Percentiles rank a stretch among this genome's conserved stretches.
These are phyloP conservation scores for Punica granatum DNA, from an alignment of 345 rosid species.

Conservation along the genomic window DNA sequence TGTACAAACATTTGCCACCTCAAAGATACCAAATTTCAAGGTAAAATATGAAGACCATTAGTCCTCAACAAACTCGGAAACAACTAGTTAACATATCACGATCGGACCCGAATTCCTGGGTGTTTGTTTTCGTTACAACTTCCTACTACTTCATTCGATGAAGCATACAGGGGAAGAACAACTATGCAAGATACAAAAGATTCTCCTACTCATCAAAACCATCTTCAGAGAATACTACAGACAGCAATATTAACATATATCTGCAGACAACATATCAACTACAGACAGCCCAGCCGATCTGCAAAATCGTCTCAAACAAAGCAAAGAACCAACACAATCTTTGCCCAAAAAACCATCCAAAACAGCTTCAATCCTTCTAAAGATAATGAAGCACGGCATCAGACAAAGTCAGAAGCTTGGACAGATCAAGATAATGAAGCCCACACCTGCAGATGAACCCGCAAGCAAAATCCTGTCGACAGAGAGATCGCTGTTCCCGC, in stretches of 20 bases:
- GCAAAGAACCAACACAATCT: not conserved
- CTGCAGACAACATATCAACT: not conserved
- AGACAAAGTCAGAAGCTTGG: not conserved
- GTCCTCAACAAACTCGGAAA: not conserved
- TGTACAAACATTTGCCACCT: not conserved
- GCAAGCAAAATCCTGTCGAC: conserved; percentile 64
- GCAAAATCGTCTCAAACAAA: not conserved
- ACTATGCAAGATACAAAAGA: not conserved
- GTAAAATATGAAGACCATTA: not conserved
- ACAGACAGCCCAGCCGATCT: no score
- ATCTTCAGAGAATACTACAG: not conserved
- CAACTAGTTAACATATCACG: not conserved
- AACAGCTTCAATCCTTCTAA: not conserved
- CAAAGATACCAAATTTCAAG: not conserved
- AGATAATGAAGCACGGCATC: not conserved
- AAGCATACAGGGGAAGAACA: not conserved
- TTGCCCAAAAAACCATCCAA: not conserved
- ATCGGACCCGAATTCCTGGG: not conserved
- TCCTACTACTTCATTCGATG: not conserved
- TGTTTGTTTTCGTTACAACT: not conserved
- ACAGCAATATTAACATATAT: no score
- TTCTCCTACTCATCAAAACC: not conserved
- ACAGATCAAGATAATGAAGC: conserved; percentile 3
- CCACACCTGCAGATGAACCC: conserved; percentile 85
- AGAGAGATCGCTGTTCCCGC: conserved; percentile 21